phyloP scores from a whole-genome alignment of 2,329 filamentous ascomycete species.

The Helminthosporium solani region DNA sequence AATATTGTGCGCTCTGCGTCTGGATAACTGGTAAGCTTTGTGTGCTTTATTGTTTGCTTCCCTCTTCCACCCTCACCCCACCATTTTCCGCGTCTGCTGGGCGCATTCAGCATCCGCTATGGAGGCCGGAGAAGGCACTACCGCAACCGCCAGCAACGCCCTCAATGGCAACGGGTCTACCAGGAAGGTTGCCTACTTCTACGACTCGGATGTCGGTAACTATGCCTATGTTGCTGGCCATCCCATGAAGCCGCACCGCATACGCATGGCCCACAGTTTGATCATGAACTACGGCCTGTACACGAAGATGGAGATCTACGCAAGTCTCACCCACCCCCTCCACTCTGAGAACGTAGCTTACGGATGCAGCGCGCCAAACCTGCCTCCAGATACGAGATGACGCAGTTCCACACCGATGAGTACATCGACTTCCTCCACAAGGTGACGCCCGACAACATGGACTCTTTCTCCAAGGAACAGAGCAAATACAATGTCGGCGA shows the following conservation, averaged over 20 bases:
- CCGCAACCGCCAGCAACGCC: slow-evolving; percentile 11
- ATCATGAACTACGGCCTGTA: slow-evolving; percentile 75
- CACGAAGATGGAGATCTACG: slow-evolving; percentile 72
- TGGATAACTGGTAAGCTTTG: too few species aligned
- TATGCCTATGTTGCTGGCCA: slow-evolving; percentile 86
- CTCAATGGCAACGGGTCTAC: slow-evolving; percentile 27
- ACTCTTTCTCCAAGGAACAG: slow-evolving; percentile 86
- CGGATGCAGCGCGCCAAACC: slow-evolving; percentile 43
- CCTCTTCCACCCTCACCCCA: not conserved
- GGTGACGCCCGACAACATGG: slow-evolving; percentile 98
- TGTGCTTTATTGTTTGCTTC: not conserved
- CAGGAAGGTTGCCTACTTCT: slow-evolving; percentile 96
- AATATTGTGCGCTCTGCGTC: too few species aligned
- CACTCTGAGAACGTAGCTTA: slow-evolving; percentile 3
- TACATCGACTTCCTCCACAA: slow-evolving; percentile 75
- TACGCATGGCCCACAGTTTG: slow-evolving; percentile 64
- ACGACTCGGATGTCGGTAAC: slow-evolving; percentile 97
- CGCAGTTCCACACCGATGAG: slow-evolving; percentile 71
- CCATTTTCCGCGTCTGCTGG: not conserved
- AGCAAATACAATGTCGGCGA: slow-evolving; percentile 71
- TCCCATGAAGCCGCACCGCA: slow-evolving; percentile 68
- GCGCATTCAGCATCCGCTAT: slow-evolving; percentile 16
- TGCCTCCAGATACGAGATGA: slow-evolving; percentile 70
- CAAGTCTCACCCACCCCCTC: slow-evolving; percentile 37
- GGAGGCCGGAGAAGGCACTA: slow-evolving; percentile 19